Percentiles rank a stretch among this genome's conserved stretches.
Conservation (phyloP, 202 grass and related monocot species). For the Alloteropsis angusta region DNA sequence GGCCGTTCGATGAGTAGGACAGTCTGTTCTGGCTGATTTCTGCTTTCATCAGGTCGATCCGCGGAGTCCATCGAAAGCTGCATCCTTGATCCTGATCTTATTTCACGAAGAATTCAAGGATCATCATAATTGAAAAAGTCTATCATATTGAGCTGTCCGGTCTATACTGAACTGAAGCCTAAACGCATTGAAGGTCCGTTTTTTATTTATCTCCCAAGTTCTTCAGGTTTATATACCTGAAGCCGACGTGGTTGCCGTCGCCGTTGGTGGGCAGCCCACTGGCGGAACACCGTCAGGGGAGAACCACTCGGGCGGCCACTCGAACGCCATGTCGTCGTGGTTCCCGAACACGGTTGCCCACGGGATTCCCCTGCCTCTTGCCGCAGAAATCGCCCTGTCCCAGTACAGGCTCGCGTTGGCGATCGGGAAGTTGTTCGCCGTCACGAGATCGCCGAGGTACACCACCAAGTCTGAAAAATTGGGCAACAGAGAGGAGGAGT, state of each 20-base stretch:
- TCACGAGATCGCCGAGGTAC: conserved; percentile 85
- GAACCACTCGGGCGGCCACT: conserved; percentile 89
- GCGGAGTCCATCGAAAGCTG: conserved; percentile 50
- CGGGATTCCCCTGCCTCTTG: conserved; percentile 44
- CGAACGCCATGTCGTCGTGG: conserved; percentile 81
- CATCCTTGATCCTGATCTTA: conserved; percentile 26
- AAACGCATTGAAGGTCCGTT: no score
- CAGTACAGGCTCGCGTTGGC: conserved; percentile 73
- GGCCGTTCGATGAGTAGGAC: conserved; percentile 49
- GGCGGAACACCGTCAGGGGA: conserved; percentile 54
- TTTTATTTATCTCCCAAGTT: no score
- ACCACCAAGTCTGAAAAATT: conserved; percentile 63
- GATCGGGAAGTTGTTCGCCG: conserved; percentile 79
- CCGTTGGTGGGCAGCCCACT: conserved; percentile 30
- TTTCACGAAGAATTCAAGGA: not conserved
- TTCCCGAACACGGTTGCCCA: conserved; percentile 78
- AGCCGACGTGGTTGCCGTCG: not conserved
- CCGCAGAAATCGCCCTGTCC: conserved; percentile 51
- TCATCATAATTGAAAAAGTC: not conserved
- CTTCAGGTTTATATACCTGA: no score
- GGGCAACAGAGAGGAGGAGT: not conserved
- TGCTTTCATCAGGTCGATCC: conserved; percentile 36
- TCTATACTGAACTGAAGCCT: conserved; percentile 8
- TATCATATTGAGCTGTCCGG: no score
- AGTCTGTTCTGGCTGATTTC: conserved; percentile 40